Evolutionary conservation across 2,329 filamentous ascomycete species (phyloP).

Genomic region (Ophiosphaerella narmari): DNA sequence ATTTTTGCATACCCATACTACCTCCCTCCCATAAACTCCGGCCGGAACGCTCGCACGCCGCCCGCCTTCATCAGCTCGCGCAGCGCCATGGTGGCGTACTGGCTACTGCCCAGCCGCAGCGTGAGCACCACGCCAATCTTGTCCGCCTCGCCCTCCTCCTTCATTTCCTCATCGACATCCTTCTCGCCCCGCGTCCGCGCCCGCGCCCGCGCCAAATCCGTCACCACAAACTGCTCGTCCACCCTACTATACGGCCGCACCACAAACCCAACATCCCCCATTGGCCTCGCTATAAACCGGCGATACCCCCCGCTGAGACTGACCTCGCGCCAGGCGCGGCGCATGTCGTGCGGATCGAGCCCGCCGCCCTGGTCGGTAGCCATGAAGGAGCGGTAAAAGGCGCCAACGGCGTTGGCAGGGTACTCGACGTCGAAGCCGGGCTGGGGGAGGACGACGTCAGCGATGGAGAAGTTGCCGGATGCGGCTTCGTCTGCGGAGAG

Average conservation of each 20-base stretch:
- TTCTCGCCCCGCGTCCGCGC: constrained; percentile 50
- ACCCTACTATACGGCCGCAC: constrained; percentile 72
- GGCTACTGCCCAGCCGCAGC: constrained; percentile 76
- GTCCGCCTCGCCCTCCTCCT: constrained; percentile 35
- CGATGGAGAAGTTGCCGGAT: constrained; percentile 77
- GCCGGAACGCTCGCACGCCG: constrained; percentile 64
- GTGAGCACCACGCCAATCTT: constrained; percentile 73
- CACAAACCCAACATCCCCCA: constrained; percentile 65
- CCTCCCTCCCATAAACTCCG: constrained; percentile 61
- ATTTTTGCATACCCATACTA: constrained; percentile 11
- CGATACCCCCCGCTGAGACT: constrained; percentile 88
- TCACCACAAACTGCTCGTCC: constrained; percentile 84
- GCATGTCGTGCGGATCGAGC: constrained; percentile 85
- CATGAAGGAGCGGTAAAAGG: constrained; percentile 89
- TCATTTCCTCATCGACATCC: constrained; percentile 22
- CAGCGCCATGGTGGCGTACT: constrained; percentile 84
- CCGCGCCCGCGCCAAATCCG: constrained; percentile 69
- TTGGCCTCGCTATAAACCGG: constrained; percentile 76
- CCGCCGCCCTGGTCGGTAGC: constrained; percentile 73
- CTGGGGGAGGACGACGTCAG: constrained; percentile 88
- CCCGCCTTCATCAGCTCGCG: constrained; percentile 75
- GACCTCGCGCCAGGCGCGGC: constrained; percentile 81
- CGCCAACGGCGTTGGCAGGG: constrained; percentile 79
- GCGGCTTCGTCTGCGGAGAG: constrained; percentile 78
- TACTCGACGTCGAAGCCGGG: constrained; percentile 91